A percentile compares a stretch with the other conserved stretches of the same genome.
Evolutionary conservation across 805 yeast species (phyloP).

Genomic region (Saccharomycopsis fermentans): DNA sequence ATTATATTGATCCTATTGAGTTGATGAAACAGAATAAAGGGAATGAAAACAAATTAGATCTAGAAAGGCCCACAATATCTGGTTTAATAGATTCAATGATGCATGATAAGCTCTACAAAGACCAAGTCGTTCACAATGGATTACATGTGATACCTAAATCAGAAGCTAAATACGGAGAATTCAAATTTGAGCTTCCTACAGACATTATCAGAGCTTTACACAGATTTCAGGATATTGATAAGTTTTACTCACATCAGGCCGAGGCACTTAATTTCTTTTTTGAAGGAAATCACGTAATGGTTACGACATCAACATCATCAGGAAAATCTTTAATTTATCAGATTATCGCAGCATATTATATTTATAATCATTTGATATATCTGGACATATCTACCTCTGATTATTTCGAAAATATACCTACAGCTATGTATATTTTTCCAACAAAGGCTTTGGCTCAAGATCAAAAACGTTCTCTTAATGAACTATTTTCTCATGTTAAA

Average conservation of each 20-base stretch:
- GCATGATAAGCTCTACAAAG: constrained; percentile 40
- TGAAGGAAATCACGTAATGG: constrained; percentile 57
- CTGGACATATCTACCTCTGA: constrained; percentile 16
- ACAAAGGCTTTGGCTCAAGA: constrained; percentile 98
- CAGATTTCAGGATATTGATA: constrained; percentile 35
- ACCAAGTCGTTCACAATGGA: constrained; percentile 51
- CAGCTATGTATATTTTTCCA: constrained; percentile 86
- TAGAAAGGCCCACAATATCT: constrained; percentile 35
- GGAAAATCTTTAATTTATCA: constrained; percentile 94
- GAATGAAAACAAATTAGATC: constrained; percentile 19
- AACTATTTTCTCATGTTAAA: constrained; percentile 42
- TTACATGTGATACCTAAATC: constrained; percentile 35
- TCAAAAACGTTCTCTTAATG: constrained; percentile 72
- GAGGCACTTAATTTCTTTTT: constrained; percentile 57
- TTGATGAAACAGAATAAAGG: constrained; percentile 34
- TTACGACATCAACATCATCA: constrained; percentile 92
- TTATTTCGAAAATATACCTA: constrained; percentile 32
- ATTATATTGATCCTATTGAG: constrained; percentile 52
- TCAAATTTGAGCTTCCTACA: constrained; percentile 39
- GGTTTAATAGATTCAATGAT: constrained; percentile 42
- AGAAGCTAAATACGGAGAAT: constrained; percentile 34
- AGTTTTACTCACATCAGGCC: constrained; percentile 74
- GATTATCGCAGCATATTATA: constrained; percentile 57
- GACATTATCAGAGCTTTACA: constrained; percentile 43
- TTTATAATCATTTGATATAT: constrained; percentile 8